Evolutionary conservation across 495 filamentous ascomycete genomes (phyloP), one percentile per base, ranked within the genome.

Genomic region (Mycothermus thermophilus): DNA sequence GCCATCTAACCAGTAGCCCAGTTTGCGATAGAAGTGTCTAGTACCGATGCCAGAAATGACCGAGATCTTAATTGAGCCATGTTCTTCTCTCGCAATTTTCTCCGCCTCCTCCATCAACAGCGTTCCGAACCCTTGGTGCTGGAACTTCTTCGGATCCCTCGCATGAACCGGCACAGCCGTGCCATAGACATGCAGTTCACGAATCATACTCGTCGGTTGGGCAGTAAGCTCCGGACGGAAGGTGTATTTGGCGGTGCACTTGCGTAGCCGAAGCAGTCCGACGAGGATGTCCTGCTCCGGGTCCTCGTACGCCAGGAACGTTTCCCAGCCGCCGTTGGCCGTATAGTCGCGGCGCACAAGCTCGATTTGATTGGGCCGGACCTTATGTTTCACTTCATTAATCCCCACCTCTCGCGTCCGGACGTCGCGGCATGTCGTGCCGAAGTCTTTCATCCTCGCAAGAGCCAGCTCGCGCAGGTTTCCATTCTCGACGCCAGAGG

Each of bases 371-470:
- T 83, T 86, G 0, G 90, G 90, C 6, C 90, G 74, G 44, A 96
- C 94, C 66, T 93, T 95, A 63, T 97, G 75, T 60, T 96, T 96
- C 39, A 97, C 87, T 58, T 97, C 90, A 54, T 96, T 95, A 60
- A 97, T 83, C 31, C 90, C 90, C 35, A 97, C 90, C 62, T 97
- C 90, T 30, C 90, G 77, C 2, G 90, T 96, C 10, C 90, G 80
- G n/a, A 97, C 92, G 47, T 97, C 90, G 38, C 90, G 84, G 54
- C 90, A 97, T 4, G 83, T 84, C 1, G 90, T 97, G 15, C 90
- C 90, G 35, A 97, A 96, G 51, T 97, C 90, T 53, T 95, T 96
- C 90, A 97, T 97, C 16, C 90, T 71, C 19, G 82, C 80, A 43
- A 97, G 61, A 2, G 90, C 86, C 8, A 97, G 67, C 49, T 97